Base-by-base conservation (phyloP, 371 early-diverging fungal species). In the Apophysomyces elegans region DNA sequence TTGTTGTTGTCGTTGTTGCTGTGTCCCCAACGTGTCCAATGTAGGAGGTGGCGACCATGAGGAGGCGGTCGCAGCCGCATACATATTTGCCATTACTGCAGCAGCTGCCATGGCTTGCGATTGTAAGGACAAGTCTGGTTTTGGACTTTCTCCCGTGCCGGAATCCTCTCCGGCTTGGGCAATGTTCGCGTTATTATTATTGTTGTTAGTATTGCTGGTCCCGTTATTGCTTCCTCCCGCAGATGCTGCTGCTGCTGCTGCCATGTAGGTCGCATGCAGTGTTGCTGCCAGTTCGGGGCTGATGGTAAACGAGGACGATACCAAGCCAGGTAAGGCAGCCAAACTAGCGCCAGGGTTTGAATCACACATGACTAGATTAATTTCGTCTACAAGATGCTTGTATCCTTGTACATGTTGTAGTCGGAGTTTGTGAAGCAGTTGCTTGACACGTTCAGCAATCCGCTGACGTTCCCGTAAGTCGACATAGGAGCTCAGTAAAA, bases 311-410 rank as follows among this genome's bases (percentile, higher is more conserved):
- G 76, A 67, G 37, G 72, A 61, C 7, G 62, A 65, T 0, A 69
- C 68, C n/a, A 75, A 60, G 3, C 71, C 72, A 8, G 72, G 75
- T 7, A 71, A 45, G 7, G 71, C 67, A 32, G 69, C 75, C 18
- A 71, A 45, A 57, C 79, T 77, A 7, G 77, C 72, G 1, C 75
- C 77, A 9, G 82, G 81, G 50, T 71, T 74, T 3, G 78, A 77
- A 63, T 83, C 83, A 8, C 71, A 70, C 73, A 78, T 73, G 26
- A 80, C 79, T 74, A 78, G 75, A 41, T 76, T 80, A 57, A 93
- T 79, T 71, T 95, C 94, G 66, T 96, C 95, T 71, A 91, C 59
- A 13, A 96, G 77, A 12, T 92, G 84, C 69, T 90, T 90, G 76
- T 94, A 94, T 36, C 91, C 93, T 63, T 89, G 89, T 18, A 88